Evolutionary conservation across 116 monocot genomes (phyloP), one percentile per base, ranked within the genome.

Genomic region (Phalaenopsis hybrid): DNA sequence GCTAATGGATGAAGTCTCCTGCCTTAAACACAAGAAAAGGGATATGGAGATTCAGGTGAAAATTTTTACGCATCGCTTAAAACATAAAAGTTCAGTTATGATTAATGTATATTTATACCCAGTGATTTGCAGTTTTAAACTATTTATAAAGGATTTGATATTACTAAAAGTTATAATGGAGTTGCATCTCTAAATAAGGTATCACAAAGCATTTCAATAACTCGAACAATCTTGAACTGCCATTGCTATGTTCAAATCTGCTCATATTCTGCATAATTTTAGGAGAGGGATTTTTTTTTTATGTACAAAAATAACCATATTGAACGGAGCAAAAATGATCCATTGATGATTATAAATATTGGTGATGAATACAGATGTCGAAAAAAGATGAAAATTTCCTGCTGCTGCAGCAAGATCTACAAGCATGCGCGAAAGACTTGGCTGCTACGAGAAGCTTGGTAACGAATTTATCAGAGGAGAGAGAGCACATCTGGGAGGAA

Each of bases 1-100:
- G 74, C 57, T 89, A 69, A 85, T 89, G 67, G 92, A 94, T 82
- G 87, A 94, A 85, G 70, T 91, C 83, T 92, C 92, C 46, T 85
- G 76, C 88, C 89, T 96, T 16, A 84, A 46, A 20, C 92, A 89
- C 82, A 85, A 83, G 84, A 81, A 78, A 55, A 96, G 89, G 61
- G 89, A 92, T 34, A 79, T 87, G 83, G 91, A 96, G 72, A 78
- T 86, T 88, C 92, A 94, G 96, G 96, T 94, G 51, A 78, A 74
- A 44, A 59, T 59, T 44, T 58, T 69, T 13, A 10, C 46, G 20
- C 13, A 33, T 33, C 16, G 15, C 16, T 72, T 37, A 3, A 3
- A 72, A 37, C 72, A 13, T 16, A 41, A 65, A 65, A 72, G 37
- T 37, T 15, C 37, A 72, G 17, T 37, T 16, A 72, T 72, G 41